These are phyloP conservation scores for Stipa capillata DNA, from an alignment of 176 grass and related monocot genomes.

Conservation along the genomic window DNA sequence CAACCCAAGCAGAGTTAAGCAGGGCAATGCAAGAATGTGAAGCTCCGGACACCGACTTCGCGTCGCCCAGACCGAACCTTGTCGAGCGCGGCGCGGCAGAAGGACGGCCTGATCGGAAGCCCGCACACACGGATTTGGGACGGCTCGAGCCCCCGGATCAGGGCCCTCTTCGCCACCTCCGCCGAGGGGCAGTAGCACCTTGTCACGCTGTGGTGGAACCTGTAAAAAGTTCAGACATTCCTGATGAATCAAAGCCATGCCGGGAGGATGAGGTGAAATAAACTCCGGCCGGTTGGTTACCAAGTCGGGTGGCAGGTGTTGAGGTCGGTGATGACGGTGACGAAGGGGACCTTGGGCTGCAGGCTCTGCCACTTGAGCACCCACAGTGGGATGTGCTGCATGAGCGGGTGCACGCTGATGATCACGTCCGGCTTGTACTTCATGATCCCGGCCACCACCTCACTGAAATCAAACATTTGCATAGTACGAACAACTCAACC, in stretches of 20 bases:
- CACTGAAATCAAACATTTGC: conserved; percentile 4
- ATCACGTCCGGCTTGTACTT: conserved; percentile 77
- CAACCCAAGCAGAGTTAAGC: neutral
- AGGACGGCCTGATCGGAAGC: conserved; percentile 64
- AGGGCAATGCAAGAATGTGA: neutral
- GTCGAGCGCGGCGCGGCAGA: conserved; percentile 59
- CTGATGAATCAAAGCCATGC: neutral
- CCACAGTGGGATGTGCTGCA: conserved; percentile 87
- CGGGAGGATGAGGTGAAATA: no score
- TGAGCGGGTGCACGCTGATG: conserved; percentile 81
- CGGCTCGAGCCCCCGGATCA: conserved; percentile 43
- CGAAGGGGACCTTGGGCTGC: conserved; percentile 52
- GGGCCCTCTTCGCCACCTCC: conserved; percentile 58
- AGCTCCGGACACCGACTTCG: neutral
- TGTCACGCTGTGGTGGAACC: conserved; percentile 66
- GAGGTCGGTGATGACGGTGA: conserved; percentile 74
- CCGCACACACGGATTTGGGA: conserved; percentile 58
- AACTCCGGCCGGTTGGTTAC: conserved; percentile 19
- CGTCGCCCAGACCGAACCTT: conserved; percentile 34
- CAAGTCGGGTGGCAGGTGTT: conserved; percentile 88
- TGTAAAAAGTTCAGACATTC: neutral
- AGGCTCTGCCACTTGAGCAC: conserved; percentile 81
- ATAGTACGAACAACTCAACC: neutral
- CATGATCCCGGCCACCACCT: conserved; percentile 75
- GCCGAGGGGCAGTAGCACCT: conserved; percentile 74